phyloP scores from a whole-genome alignment of 805 yeast genomes.

The Metschnikowia arizonensis region DNA sequence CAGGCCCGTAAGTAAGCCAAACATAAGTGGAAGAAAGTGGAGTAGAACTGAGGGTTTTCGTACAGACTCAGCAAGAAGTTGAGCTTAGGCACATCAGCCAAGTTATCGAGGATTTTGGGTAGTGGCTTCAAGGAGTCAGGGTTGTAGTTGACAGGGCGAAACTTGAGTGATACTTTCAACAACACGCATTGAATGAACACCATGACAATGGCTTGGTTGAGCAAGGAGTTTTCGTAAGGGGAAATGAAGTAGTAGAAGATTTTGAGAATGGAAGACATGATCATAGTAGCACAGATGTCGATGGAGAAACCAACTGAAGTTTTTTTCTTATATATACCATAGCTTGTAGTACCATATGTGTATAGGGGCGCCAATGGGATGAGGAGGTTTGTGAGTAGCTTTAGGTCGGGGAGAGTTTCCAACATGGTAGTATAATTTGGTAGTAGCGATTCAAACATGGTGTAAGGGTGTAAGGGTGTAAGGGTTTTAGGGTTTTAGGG shows the following conservation, averaged over 20 bases:
- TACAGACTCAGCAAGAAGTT: slow-evolving; percentile 9
- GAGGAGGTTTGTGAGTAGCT: slow-evolving; percentile 56
- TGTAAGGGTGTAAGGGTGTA: not conserved
- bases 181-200: slow-evolving; percentile 68
- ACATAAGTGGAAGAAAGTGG: slow-evolving; percentile 6
- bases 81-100: slow-evolving; percentile 16
- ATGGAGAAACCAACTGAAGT: slow-evolving; percentile 78
- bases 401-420: slow-evolving; percentile 35
- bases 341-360: slow-evolving; percentile 81
- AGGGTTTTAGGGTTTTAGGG: too few relatives aligned
- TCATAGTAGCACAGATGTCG: slow-evolving; percentile 92
- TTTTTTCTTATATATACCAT: slow-evolving; percentile 57
- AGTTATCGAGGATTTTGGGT: slow-evolving; percentile 28
- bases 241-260: slow-evolving; percentile 72
- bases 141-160: slow-evolving; percentile 41
- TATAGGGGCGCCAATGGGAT: slow-evolving; percentile 80
- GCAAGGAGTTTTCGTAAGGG: slow-evolving; percentile 75
- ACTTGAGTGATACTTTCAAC: slow-evolving; percentile 57
- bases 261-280: slow-evolving; percentile 68
- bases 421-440: slow-evolving; percentile 22
- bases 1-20: slow-evolving; percentile 12
- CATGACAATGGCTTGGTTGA: slow-evolving; percentile 83
- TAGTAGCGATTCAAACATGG: slow-evolving; percentile 16
- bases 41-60: slow-evolving; percentile 10
- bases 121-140: slow-evolving; percentile 29